Evolutionary conservation across 805 yeast genomes (phyloP).

Genomic region (Barnettozyma vustinii): DNA sequence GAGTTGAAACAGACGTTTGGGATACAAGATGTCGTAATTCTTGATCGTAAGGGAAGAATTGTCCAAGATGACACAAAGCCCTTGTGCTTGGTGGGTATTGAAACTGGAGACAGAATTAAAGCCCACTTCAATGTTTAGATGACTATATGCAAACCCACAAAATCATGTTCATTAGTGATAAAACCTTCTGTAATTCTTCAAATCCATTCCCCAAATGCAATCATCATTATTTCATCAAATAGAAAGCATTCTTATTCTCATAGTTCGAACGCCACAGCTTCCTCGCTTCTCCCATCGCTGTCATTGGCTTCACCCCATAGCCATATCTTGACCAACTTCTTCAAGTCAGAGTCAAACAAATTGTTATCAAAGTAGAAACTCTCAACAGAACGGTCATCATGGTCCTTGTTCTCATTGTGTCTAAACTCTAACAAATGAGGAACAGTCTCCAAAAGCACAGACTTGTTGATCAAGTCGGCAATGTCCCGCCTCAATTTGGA

Average conservation of each 20-base stretch:
- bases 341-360: constrained; percentile 33
- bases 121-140: constrained; percentile 19
- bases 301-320: constrained; percentile 53
- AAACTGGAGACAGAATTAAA: constrained; percentile 45
- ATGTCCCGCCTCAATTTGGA: constrained; percentile 57
- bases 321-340: constrained; percentile 56
- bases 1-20: constrained; percentile 12
- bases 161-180: too few species aligned
- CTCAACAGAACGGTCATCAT: constrained; percentile 5
- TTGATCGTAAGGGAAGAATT: constrained; percentile 27
- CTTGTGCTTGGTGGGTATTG: constrained; percentile 46
- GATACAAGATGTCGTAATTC: constrained; percentile 32
- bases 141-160: too few species aligned
- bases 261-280: background rate
- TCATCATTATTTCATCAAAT: background rate
- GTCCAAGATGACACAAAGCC: constrained; percentile 38
- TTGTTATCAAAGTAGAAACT: constrained; percentile 3
- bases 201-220: background rate
- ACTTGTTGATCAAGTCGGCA: constrained; percentile 64
- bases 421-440: constrained; percentile 13
- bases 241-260: background rate
- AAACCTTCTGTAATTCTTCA: too few species aligned
- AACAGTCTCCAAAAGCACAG: constrained; percentile 36
- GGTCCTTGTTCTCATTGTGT: constrained; percentile 4
- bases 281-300: background rate